Evolutionary conservation across 108 stramenopile species (phyloP).

Genomic region (Nannochloropsis granulata): DNA sequence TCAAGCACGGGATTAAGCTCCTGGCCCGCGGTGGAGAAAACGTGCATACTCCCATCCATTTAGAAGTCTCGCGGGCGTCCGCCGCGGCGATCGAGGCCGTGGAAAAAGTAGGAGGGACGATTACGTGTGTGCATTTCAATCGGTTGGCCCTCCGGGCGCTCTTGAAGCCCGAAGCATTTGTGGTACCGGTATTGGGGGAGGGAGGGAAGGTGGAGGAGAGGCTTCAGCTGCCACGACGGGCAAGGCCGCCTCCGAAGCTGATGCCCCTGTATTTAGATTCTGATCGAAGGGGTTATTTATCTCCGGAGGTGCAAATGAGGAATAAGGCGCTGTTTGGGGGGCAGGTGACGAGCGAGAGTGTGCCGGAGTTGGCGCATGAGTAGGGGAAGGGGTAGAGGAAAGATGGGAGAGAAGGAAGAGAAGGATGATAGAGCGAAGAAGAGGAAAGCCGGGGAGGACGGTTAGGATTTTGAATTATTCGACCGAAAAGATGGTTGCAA

Average conservation of each 20-base stretch:
- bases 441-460: too few relatives aligned
- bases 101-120: constrained; percentile 75
- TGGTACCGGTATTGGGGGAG: neutral
- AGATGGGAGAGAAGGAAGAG: too few relatives aligned
- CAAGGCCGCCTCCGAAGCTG: constrained; percentile 77
- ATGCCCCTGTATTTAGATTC: constrained; percentile 83
- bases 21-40: constrained; percentile 5
- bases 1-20: constrained; percentile 72
- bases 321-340: constrained; percentile 3
- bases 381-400: too few relatives aligned
- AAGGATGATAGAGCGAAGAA: too few relatives aligned
- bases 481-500: too few relatives aligned
- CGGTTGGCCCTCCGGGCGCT: constrained; percentile 66
- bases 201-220: neutral
- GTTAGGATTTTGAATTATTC: too few relatives aligned
- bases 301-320: constrained; percentile 68
- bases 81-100: constrained; percentile 68
- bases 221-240: constrained; percentile 54
- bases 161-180: constrained; percentile 82
- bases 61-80: constrained; percentile 78
- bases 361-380: neutral
- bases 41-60: constrained; percentile 31
- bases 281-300: constrained; percentile 80
- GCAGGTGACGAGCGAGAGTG: neutral
- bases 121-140: constrained; percentile 90